A percentile compares a stretch with the other conserved stretches of the same genome.
Evolutionary conservation across 176 grass and related monocot genomes (phyloP).

Genomic region (Metroxylon sagu): DNA sequence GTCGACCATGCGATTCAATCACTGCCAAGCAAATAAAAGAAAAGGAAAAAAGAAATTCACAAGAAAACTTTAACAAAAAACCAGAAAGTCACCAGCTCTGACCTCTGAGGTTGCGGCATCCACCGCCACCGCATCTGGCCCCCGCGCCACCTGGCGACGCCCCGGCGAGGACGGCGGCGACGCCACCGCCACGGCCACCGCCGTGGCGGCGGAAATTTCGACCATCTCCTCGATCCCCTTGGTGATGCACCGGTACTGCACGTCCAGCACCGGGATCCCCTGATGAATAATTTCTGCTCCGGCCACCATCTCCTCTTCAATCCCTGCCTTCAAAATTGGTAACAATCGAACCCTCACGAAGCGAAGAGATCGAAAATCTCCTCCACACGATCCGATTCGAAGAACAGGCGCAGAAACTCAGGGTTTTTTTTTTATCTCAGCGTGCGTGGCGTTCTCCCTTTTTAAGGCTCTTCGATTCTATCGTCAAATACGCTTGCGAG

Average conservation of each 20-base stretch:
- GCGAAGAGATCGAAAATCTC: neutral
- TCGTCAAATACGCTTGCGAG: too few relatives aligned
- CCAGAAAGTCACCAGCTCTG: too few relatives aligned
- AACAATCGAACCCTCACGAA: conserved; percentile 1
- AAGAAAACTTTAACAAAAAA: too few relatives aligned
- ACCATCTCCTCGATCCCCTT: conserved; percentile 18
- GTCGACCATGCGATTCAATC: too few relatives aligned
- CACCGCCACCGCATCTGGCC: conserved; percentile 7
- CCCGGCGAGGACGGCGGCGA: too few relatives aligned
- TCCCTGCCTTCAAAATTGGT: neutral
- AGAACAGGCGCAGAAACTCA: neutral
- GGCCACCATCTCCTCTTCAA: conserved; percentile 65
- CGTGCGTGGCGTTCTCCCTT: neutral
- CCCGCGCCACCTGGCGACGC: too few relatives aligned
- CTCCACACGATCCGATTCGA: neutral
- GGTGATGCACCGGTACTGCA: conserved; percentile 11
- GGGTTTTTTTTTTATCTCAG: conserved; percentile 2
- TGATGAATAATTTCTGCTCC: conserved; percentile 59
- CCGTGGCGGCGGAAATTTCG: conserved; percentile 20
- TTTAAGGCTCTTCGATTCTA: too few relatives aligned
- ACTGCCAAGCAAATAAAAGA: too few relatives aligned
- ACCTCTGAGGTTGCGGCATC: too few relatives aligned
- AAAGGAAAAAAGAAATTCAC: too few relatives aligned
- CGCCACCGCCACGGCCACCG: neutral
- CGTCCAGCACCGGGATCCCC: conserved; percentile 21